phyloP scores from a whole-genome alignment of 768 basidiomycete species.

The Agaricus blazei region DNA sequence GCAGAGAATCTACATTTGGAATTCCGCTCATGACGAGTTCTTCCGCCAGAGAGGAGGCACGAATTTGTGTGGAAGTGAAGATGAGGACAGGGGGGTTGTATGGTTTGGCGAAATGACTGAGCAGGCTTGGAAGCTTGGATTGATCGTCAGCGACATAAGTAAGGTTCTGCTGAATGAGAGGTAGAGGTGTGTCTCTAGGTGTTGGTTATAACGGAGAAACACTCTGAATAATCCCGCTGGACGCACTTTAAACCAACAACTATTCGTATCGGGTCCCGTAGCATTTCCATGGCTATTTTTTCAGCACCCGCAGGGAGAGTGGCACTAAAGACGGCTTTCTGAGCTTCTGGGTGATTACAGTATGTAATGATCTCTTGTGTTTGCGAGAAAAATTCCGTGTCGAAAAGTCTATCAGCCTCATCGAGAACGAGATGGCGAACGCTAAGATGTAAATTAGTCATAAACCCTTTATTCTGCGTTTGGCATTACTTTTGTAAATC shows the following conservation, averaged over 20 bases:
- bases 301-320: conserved; percentile 89
- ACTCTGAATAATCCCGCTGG: neutral
- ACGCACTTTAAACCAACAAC: conserved; percentile 95
- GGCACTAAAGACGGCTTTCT: conserved; percentile 92
- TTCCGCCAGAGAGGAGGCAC: conserved; percentile 73
- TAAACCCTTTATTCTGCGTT: neutral
- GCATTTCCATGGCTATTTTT: conserved; percentile 79
- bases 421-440: conserved; percentile 85
- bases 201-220: conserved; percentile 2
- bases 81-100: conserved; percentile 90
- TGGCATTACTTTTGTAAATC: conserved; percentile 65
- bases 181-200: conserved; percentile 85
- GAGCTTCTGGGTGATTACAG: conserved; percentile 63
- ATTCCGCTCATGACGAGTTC: conserved; percentile 78
- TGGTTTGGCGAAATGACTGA: conserved; percentile 72
- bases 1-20: conserved; percentile 81
- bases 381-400: conserved; percentile 84
- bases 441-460: conserved; percentile 32
- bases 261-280: conserved; percentile 82
- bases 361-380: conserved; percentile 81
- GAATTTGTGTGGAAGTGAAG: conserved; percentile 87
- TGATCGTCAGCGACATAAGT: conserved; percentile 90
- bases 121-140: conserved; percentile 89
- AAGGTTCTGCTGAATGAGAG: conserved; percentile 83
- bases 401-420: conserved; percentile 89